Evolutionary conservation across 179 eudicot species (phyloP).

Genomic region (Patellifolia procumbens): DNA sequence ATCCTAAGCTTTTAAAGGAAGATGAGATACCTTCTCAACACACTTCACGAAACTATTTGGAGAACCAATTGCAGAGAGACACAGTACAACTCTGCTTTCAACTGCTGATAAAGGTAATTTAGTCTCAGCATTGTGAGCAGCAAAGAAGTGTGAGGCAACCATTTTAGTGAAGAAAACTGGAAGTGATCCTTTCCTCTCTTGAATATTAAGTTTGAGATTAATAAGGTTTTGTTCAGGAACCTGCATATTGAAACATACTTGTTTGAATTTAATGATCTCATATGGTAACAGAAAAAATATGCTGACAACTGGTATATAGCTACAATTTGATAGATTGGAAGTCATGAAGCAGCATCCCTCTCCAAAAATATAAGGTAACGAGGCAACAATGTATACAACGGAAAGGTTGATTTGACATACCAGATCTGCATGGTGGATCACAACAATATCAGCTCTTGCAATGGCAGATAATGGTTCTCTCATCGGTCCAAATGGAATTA

Average conservation of each 20-base stretch:
- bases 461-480: conserved; percentile 85
- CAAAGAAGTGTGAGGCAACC: conserved; percentile 72
- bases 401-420: conserved; percentile 33
- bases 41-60: conserved; percentile 66
- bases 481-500: conserved; percentile 85
- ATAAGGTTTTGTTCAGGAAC: conserved; percentile 42
- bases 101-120: conserved; percentile 49
- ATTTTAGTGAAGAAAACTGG: conserved; percentile 68
- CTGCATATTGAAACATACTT: conserved; percentile 36
- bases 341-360: too few relatives aligned
- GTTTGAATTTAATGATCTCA: not conserved
- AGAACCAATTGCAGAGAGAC: conserved; percentile 84
- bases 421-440: conserved; percentile 89
- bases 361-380: too few relatives aligned
- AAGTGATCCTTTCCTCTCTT: conserved; percentile 46
- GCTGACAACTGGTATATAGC: not conserved
- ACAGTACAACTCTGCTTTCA: conserved; percentile 44
- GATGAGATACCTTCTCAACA: conserved; percentile 54
- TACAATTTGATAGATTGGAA: not conserved
- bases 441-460: conserved; percentile 68
- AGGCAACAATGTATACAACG: not conserved
- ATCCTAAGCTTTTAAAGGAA: not conserved
- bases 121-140: conserved; percentile 34
- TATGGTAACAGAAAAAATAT: not conserved
- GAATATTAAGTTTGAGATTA: conserved; percentile 41